phyloP scores from a whole-genome alignment of 1,139 yeast species.

The Blastobotrys illinoisensis region DNA sequence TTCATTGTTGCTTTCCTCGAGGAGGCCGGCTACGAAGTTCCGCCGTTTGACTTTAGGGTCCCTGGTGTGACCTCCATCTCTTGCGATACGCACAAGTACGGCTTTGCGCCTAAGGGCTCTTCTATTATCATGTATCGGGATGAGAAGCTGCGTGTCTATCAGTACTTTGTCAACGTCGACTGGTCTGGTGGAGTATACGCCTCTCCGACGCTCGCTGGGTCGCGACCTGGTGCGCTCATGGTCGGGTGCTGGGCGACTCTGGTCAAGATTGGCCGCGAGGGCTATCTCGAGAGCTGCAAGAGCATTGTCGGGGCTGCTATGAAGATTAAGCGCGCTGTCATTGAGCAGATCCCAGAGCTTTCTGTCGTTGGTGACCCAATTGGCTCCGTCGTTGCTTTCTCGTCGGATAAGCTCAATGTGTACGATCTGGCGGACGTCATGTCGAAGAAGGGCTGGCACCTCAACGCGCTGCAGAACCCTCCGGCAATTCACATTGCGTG shows the following conservation, averaged over 20 bases:
- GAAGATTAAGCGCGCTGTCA: conserved; percentile 48
- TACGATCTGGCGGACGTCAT: conserved; percentile 72
- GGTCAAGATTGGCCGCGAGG: conserved; percentile 70
- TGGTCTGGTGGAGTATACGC: conserved; percentile 98
- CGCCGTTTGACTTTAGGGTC: conserved; percentile 76
- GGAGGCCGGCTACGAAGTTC: conserved; percentile 53
- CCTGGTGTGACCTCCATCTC: conserved; percentile 97
- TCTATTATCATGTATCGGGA: conserved; percentile 85
- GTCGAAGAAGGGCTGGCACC: conserved; percentile 77
- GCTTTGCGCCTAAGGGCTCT: conserved; percentile 96
- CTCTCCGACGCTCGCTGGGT: conserved; percentile 93
- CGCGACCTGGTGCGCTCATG: conserved; percentile 94
- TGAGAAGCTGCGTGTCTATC: conserved; percentile 61
- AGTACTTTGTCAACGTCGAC: conserved; percentile 74
- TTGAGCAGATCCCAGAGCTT: conserved; percentile 43
- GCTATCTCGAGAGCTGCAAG: conserved; percentile 62
- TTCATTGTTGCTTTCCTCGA: conserved; percentile 79
- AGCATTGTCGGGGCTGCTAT: conserved; percentile 65
- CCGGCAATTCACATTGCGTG: conserved; percentile 88
- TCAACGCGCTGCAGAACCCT: conserved; percentile 80
- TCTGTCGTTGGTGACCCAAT: conserved; percentile 79
- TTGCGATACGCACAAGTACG: conserved; percentile 96
- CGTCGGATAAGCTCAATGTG: conserved; percentile 52
- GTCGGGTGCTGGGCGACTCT: conserved; percentile 98
- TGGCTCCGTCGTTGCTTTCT: conserved; percentile 75